Evolutionary conservation across 2,329 filamentous ascomycete species (phyloP).

Genomic region (Colletotrichum simmondsii): DNA sequence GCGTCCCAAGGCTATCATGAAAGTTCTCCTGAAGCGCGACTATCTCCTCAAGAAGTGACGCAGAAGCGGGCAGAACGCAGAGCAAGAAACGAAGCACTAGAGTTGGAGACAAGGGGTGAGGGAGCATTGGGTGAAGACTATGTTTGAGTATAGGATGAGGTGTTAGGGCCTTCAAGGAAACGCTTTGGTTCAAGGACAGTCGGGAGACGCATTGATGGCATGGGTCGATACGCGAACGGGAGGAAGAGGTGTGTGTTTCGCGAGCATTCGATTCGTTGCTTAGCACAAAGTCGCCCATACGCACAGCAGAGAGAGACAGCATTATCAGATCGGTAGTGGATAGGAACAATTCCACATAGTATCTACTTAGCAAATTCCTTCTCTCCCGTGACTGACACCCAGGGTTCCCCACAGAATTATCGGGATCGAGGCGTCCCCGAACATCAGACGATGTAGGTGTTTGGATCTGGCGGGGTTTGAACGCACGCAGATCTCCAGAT

Average conservation of each 20-base stretch:
- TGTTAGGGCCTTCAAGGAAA: not conserved
- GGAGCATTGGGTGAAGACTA: not conserved
- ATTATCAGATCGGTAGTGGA: not conserved
- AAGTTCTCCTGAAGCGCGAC: not conserved
- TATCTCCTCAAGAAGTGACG: not conserved
- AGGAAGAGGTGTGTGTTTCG: not conserved
- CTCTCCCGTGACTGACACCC: not conserved
- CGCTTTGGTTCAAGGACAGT: not conserved
- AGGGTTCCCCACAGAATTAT: not conserved
- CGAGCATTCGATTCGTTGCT: not conserved
- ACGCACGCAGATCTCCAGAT: constrained; percentile 12
- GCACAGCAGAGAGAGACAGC: not conserved
- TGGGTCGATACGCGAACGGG: not conserved
- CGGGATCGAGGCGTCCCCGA: constrained; percentile 14
- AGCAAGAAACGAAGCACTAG: not conserved
- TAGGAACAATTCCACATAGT: not conserved
- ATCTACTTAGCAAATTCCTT: too few species aligned
- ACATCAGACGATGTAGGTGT: constrained; percentile 22
- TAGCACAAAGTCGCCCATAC: not conserved
- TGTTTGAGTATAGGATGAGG: not conserved
- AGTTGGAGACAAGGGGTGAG: not conserved
- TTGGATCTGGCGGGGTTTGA: constrained; percentile 24
- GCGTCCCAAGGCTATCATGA: not conserved
- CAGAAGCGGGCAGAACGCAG: not conserved
- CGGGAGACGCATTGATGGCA: not conserved